Base-by-base conservation (phyloP, 805 yeast genomes). In the Saccharomycopsis malanga region DNA sequence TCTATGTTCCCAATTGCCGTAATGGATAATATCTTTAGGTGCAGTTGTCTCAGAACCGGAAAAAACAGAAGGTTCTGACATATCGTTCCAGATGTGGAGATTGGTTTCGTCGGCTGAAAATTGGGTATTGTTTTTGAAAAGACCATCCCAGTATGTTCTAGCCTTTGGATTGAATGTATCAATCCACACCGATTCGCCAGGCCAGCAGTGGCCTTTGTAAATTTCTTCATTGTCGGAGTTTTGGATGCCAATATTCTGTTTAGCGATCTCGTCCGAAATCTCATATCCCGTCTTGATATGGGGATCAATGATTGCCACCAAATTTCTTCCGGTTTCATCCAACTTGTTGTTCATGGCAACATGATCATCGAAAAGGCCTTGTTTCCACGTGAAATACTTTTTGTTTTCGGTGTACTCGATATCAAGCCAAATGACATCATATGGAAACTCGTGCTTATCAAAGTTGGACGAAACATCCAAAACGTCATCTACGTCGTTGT, bases 41-140 rank as follows among this genome's bases (percentile, higher is more conserved):
- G 93, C 79, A 0, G 94, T 69, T 0, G 96, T 87, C 62, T 93
- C 98, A 1, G 98, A 95, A 2, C 98, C 98, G 56, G 82, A 77
- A 61, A 93, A 93, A 4, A 93, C 83, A 0, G 97, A 87, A 1
- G 98, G 97, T 65, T 93, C 99, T 64, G 85, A 87, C 99, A 93
- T 93, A 62, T 93, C 98, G 63, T 91, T 93, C 99, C 99, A 93
- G 17, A 93, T 67, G 58, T 82, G 82, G 40, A 87, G 63, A 58
- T 93, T 93, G 12, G 74, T 68, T 7, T 83, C 73, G 38, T 66
- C 57, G 1, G 75, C 76, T 45, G 71, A 68, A 44, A 74, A 69
- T 1, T 63, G 58, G 3, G 70, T 60, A 7, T 80, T 78, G 48
- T 71, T 69, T 21, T 59, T 60, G 57, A 74, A 79, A 41, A 77